Conservation (phyloP, 305 asterid genomes). For the Monarda citriodora region DNA sequence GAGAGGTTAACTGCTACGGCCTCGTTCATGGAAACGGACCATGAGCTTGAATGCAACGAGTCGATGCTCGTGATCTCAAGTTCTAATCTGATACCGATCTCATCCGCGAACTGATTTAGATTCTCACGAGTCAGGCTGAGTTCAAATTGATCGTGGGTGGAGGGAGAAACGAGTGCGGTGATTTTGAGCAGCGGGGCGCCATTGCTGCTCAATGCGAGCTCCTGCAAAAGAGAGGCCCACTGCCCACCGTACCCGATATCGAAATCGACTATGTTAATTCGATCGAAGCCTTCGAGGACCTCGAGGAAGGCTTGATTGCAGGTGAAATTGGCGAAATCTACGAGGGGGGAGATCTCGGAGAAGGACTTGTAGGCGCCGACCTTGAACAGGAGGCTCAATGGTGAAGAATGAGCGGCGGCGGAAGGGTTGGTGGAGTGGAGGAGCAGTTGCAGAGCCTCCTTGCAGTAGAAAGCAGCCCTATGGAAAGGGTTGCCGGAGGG, state of each 20-base stretch:
- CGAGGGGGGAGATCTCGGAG: slow-evolving; percentile 50
- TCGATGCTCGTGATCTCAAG: slow-evolving; percentile 38
- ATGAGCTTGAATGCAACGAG: slow-evolving; percentile 31
- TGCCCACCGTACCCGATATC: slow-evolving; percentile 67
- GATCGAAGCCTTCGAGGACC: slow-evolving; percentile 34
- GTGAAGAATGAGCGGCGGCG: slow-evolving; percentile 17
- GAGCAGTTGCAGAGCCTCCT: slow-evolving; percentile 54
- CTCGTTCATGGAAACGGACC: slow-evolving; percentile 30
- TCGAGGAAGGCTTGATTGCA: slow-evolving; percentile 61
- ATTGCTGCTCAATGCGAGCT: slow-evolving; percentile 37
- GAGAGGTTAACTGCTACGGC: slow-evolving; percentile 56
- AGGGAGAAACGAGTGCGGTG: slow-evolving; percentile 43
- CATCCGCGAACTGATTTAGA: slow-evolving; percentile 49
- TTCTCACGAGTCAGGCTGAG: slow-evolving; percentile 48
- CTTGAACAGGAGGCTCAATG: slow-evolving; percentile 38
- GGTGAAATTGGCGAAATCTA: slow-evolving; percentile 49
- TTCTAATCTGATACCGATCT: slow-evolving; percentile 37
- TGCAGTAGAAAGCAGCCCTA: slow-evolving; percentile 64
- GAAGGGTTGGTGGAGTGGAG: slow-evolving; percentile 14
- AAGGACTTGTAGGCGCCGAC: slow-evolving; percentile 49
- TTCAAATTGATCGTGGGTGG: slow-evolving; percentile 44
- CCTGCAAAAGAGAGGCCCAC: slow-evolving; percentile 72
- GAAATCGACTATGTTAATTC: slow-evolving; percentile 52
- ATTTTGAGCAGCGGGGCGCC: slow-evolving; percentile 38
- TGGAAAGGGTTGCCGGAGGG: slow-evolving; percentile 46